Base-by-base conservation (phyloP, 371 early-diverging fungal genomes). In the Mucor lusitanicus region DNA sequence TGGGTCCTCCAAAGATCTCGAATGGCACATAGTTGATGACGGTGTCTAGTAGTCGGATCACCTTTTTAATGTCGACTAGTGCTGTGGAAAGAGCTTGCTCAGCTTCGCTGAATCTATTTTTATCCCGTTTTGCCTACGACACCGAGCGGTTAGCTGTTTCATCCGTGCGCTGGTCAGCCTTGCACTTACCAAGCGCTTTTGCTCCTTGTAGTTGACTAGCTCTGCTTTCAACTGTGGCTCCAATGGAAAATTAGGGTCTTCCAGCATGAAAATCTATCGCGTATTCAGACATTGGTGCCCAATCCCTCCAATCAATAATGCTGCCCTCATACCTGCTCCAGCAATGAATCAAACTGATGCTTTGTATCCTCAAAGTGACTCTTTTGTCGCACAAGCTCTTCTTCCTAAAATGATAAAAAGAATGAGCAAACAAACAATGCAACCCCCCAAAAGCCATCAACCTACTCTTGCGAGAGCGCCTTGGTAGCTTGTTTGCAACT, bases 1-100 rank as follows among this genome's bases (percentile, higher is more conserved):
- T 56, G 2, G 71, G 68, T 1, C 72, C 76, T 56, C 73, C 77
- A 73, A 81, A 81, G 23, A 81, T 62, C 30, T 81, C 81, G 61
- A 81, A 81, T 3, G 78, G 75, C 6, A 72, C 70, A 50, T 76
- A 81, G 33, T 72, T 70, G 12, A 75, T 39, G 0, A 71, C 65
- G 28, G 64, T 72, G 32, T 73, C 73, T 15, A 78, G 19, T n/a
- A 78, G 32, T 8, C 74, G 61, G 15, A 71, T 50, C 3, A 65
- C 68, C 44, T 72, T 76, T 21, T 54, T 69, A 1, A 62, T 70
- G 17, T 73, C 73, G 11, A 70, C 61, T 5, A 68, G 40, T 12
- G 75, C 73, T 12, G 64, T 68, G 12, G 37, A n/a, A 17, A 81
- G 57, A 58, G 72, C 71, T 35, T 71, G 67, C 48, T 78, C 76